Conservation (phyloP, 495 filamentous ascomycete genomes). For the Bacidia rubella region DNA sequence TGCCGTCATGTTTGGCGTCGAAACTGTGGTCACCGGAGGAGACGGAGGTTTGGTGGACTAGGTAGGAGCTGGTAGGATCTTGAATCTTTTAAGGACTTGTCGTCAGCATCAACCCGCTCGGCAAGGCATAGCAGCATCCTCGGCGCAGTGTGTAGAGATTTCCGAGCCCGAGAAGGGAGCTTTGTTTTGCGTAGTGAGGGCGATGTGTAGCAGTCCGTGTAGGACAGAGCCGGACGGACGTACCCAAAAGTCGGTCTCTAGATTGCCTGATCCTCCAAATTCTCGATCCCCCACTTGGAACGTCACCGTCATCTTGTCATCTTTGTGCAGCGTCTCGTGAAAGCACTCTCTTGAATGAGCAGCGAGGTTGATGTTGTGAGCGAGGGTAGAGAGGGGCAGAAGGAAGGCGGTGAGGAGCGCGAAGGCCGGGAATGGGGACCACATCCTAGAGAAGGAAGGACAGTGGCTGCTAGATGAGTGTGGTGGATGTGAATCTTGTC, state of each 20-base stretch:
- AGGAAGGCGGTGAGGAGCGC: constrained; percentile 47
- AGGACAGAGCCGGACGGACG: constrained; percentile 13
- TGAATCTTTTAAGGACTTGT: constrained; percentile 52
- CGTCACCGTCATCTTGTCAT: constrained; percentile 96
- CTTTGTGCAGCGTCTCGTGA: constrained; percentile 81
- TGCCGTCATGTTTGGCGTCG: constrained; percentile 69
- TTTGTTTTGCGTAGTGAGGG: neutral
- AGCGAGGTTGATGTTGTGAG: constrained; percentile 90
- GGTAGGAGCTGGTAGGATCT: constrained; percentile 59
- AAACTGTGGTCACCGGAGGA: constrained; percentile 92
- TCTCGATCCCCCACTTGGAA: constrained; percentile 97
- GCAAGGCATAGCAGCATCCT: neutral
- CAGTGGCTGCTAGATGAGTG: too few relatives aligned
- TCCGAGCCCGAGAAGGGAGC: neutral
- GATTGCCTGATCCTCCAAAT: constrained; percentile 85
- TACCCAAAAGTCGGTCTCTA: constrained; percentile 99
- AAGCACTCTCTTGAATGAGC: constrained; percentile 93
- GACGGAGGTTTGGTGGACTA: constrained; percentile 61
- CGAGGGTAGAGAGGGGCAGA: constrained; percentile 47
- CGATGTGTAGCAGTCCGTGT: neutral
- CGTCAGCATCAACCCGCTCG: neutral
- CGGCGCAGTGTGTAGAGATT: neutral
- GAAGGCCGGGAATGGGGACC: constrained; percentile 31
- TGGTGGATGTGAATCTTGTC: too few relatives aligned
- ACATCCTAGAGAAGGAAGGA: neutral